These are phyloP conservation scores for Novakomyces olei DNA, from an alignment of 805 yeast species.

Conservation along the genomic window DNA sequence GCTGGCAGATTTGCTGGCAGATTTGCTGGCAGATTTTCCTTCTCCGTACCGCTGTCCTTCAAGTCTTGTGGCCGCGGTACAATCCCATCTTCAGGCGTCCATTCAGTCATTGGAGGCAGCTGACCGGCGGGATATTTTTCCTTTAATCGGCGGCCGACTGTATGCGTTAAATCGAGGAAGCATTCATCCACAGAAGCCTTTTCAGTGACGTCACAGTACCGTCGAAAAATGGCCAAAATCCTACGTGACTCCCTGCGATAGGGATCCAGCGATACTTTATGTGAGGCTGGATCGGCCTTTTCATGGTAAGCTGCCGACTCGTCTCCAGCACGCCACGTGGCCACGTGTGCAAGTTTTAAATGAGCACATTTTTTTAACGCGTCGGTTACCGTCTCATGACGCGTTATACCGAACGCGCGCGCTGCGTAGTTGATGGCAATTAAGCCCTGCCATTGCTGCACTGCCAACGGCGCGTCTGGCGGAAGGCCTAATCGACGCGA, in stretches of 20 bases:
- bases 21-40: too few relatives aligned
- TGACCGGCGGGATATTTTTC: conserved; percentile 27
- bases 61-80: too few relatives aligned
- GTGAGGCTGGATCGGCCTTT: conserved; percentile 35
- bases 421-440: conserved; percentile 78
- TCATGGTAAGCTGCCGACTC: conserved; percentile 57
- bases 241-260: conserved; percentile 72
- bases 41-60: too few relatives aligned
- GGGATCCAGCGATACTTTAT: conserved; percentile 79
- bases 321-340: conserved; percentile 76
- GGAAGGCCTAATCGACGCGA: conserved; percentile 47
- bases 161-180: conserved; percentile 60
- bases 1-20: too few relatives aligned
- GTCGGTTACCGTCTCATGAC: conserved; percentile 50
- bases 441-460: conserved; percentile 77
- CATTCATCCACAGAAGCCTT: conserved; percentile 94
- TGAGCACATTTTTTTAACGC: conserved; percentile 61
- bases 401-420: conserved; percentile 50
- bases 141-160: conserved; percentile 25
- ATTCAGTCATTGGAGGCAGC: conserved; percentile 3
- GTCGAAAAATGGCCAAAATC: conserved; percentile 37
- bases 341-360: conserved; percentile 68
- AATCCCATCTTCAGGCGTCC: conserved; percentile 1
- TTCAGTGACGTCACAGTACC: conserved; percentile 48
- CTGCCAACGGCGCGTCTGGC: conserved; percentile 62